Evolutionary conservation across 2,329 filamentous ascomycete species (phyloP).

Genomic region (Scytalidium lignicola): DNA sequence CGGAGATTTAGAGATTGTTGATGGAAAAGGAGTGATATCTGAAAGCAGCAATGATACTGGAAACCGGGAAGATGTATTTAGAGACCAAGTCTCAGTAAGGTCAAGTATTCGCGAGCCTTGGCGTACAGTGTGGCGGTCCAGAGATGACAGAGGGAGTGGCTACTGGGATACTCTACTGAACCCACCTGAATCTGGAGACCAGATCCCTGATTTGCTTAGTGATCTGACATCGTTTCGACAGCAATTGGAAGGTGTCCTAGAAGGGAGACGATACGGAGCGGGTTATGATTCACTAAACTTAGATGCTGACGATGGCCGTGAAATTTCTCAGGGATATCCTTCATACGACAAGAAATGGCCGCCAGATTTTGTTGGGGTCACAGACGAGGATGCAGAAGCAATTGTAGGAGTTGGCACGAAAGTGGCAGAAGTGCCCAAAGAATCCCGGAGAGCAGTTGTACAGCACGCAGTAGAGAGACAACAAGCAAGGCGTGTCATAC

Average conservation of each 20-base stretch:
- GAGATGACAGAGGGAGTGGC: background rate
- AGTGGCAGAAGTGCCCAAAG: conserved; percentile 14
- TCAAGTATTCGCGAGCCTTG: background rate
- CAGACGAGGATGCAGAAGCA: conserved; percentile 24
- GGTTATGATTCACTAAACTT: conserved; percentile 8
- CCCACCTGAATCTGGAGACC: conserved; percentile 18
- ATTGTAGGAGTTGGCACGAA: conserved; percentile 20
- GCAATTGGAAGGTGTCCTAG: conserved; percentile 8
- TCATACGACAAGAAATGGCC: conserved; percentile 14
- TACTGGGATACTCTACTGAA: conserved; percentile 25
- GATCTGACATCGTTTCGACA: conserved; percentile 13
- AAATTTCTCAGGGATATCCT: conserved; percentile 7
- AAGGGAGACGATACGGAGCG: conserved; percentile 4
- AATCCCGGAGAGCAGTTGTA: conserved; percentile 19
- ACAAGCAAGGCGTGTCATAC: conserved; percentile 33
- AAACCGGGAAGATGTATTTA: conserved; percentile 56
- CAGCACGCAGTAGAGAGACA: conserved; percentile 19
- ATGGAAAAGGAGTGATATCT: conserved; percentile 54
- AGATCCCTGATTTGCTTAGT: conserved; percentile 14
- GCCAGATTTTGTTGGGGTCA: conserved; percentile 20
- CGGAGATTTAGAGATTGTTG: conserved; percentile 59
- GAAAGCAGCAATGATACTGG: conserved; percentile 56
- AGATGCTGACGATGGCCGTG: conserved; percentile 10
- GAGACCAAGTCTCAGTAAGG: conserved; percentile 9
- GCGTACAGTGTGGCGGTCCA: background rate